These are phyloP conservation scores for Lophium mytilinum DNA, from an alignment of 495 filamentous ascomycete species.

Conservation along the genomic window DNA sequence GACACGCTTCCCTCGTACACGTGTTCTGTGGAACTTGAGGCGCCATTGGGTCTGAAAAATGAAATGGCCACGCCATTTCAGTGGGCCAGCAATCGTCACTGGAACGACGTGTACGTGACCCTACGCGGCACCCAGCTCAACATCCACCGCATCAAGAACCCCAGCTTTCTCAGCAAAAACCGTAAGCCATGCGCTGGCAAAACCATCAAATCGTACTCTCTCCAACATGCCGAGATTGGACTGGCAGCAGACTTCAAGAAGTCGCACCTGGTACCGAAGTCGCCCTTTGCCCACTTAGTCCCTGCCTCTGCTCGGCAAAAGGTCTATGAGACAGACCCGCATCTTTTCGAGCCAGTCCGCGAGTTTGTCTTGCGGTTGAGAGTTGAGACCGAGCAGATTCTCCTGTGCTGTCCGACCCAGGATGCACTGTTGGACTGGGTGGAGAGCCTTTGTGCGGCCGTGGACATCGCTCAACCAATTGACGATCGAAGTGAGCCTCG, in stretches of 20 bases:
- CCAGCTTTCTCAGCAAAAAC: conserved; percentile 33
- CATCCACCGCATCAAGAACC: conserved; percentile 46
- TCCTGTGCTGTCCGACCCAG: conserved; percentile 47
- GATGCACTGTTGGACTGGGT: conserved; percentile 50
- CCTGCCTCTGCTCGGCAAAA: conserved; percentile 23
- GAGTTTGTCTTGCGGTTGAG: conserved; percentile 55
- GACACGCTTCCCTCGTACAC: conserved; percentile 45
- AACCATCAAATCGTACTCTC: conserved; percentile 48
- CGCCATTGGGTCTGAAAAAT: conserved; percentile 47
- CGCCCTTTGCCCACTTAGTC: conserved; percentile 28
- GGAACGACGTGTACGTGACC: conserved; percentile 49
- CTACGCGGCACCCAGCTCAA: conserved; percentile 53
- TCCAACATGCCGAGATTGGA: conserved; percentile 59
- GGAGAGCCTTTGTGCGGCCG: conserved; percentile 43
- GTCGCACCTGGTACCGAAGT: conserved; percentile 32
- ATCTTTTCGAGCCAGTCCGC: conserved; percentile 30
- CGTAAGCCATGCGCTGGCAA: conserved; percentile 27
- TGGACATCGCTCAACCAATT: conserved; percentile 45
- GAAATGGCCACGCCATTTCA: conserved; percentile 52
- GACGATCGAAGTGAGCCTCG: conserved; percentile 48
- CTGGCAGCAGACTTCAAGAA: conserved; percentile 56
- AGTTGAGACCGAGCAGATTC: conserved; percentile 55
- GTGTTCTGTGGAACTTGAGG: conserved; percentile 45
- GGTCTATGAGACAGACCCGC: conserved; percentile 30
- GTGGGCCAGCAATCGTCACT: conserved; percentile 43